A percentile compares a stretch with the other conserved stretches of the same genome.
Evolutionary conservation across 2,329 filamentous ascomycete species (phyloP).

Genomic region (Diaporthe nobilis): DNA sequence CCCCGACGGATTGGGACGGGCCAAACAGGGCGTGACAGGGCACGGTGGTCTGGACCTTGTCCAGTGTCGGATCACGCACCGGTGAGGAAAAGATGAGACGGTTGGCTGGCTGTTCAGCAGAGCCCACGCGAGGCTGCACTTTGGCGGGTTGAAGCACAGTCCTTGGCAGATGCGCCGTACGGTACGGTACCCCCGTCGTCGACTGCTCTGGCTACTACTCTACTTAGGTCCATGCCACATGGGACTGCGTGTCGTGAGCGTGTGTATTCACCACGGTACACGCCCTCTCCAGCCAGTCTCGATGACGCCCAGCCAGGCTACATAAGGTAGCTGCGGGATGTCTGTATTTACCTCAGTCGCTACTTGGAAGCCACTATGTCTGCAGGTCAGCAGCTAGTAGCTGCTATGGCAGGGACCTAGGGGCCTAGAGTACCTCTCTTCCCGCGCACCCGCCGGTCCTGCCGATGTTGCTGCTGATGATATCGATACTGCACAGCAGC

Average conservation of each 20-base stretch:
- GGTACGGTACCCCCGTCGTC: neutral
- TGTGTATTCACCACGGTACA: neutral
- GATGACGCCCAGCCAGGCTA: neutral
- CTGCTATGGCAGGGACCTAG: neutral
- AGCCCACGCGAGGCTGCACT: slow-evolving; percentile 20
- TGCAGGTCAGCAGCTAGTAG: slow-evolving; percentile 23
- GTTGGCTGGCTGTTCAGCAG: slow-evolving; percentile 15
- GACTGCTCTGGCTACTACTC: neutral
- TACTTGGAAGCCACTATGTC: slow-evolving; percentile 9
- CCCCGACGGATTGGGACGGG: slow-evolving; percentile 20
- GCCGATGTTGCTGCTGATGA: slow-evolving; percentile 7
- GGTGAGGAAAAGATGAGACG: slow-evolving; percentile 32
- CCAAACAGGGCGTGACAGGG: slow-evolving; percentile 27
- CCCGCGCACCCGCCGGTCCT: slow-evolving; percentile 7
- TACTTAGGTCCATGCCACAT: neutral
- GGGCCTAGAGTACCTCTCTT: neutral
- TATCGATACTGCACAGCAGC: slow-evolving; percentile 22
- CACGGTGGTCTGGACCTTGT: slow-evolving; percentile 13
- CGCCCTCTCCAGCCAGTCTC: neutral
- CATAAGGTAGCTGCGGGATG: neutral
- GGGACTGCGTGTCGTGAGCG: neutral
- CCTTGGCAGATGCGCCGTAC: slow-evolving; percentile 23
- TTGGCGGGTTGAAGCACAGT: slow-evolving; percentile 22
- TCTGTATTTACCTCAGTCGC: slow-evolving; percentile 1
- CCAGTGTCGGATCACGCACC: slow-evolving; percentile 30